Evolutionary conservation across 441 rosid species (phyloP).

Genomic region (Theobroma grandiflorum): DNA sequence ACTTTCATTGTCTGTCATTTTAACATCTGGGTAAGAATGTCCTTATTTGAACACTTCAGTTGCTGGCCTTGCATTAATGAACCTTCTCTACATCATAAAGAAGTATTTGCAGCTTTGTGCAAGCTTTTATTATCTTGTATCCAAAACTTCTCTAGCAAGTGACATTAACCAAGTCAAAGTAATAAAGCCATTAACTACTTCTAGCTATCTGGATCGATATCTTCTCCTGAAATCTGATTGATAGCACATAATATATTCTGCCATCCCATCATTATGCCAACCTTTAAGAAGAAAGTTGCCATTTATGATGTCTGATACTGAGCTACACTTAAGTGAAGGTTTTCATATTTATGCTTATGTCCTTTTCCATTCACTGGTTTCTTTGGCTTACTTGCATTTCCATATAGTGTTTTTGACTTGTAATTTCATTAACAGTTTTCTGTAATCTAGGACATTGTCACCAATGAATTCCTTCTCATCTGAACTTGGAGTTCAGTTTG

Average conservation of each 20-base stretch:
- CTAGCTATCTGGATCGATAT: constrained; percentile 6
- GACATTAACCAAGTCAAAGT: neutral
- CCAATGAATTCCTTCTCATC: constrained; percentile 96
- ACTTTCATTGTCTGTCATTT: constrained; percentile 86
- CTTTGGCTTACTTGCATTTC: constrained; percentile 24
- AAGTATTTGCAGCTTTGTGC: constrained; percentile 9
- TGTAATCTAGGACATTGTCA: constrained; percentile 77
- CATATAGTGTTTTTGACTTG: constrained; percentile 25
- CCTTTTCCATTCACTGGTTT: constrained; percentile 30
- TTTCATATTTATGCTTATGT: neutral
- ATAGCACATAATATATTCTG: neutral
- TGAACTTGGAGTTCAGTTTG: constrained; percentile 95
- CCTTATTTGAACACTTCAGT: constrained; percentile 16
- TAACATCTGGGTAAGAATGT: constrained; percentile 94
- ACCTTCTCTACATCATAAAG: constrained; percentile 17
- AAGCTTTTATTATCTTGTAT: neutral
- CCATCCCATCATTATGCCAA: neutral
- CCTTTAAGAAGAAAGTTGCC: constrained; percentile 27
- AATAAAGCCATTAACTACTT: neutral
- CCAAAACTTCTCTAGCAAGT: constrained; percentile 13
- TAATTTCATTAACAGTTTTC: constrained; percentile 25
- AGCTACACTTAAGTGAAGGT: neutral
- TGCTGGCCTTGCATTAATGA: constrained; percentile 10
- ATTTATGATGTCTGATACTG: constrained; percentile 16
- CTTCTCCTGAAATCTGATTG: neutral